Base-by-base conservation (phyloP, 2,329 filamentous ascomycete species). In the Trichophyton equinum region DNA sequence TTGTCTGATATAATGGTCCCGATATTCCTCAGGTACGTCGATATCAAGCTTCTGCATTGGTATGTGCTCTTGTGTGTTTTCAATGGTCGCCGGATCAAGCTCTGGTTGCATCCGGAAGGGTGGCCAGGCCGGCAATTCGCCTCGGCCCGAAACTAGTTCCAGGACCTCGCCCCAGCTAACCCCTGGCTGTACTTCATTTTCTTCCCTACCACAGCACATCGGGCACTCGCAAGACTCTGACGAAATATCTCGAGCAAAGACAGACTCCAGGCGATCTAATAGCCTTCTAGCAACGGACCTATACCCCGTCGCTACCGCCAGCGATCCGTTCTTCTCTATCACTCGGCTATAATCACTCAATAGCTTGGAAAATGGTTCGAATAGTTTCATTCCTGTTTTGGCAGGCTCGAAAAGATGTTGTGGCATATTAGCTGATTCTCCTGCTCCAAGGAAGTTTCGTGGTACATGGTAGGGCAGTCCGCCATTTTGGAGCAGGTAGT, bases 91-190 rank as follows among this genome's bases (percentile, higher is more conserved):
- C 9, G 79, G 79, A 36, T 75, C 71, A 15, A 79, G 71, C 2
- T 88, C 77, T 57, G 82, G 78, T 2, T 82, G 82, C 66, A 91
- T 81, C 65, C 88, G 84, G 69, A 96, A 94, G 0, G 92, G 90
- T 22, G 92, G 92, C 92, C 92, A 96, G 15, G 81, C 76, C 0
- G 92, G 91, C 58, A 96, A 79, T 67, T 95, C 90, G 62, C 89
- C 84, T 60, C 92, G 85, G 18, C 92, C 92, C 65, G 90, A 94
- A 11, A 96, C 91, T 70, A 91, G 85, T 73, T 99, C 94, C 25
- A 99, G 76, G 11, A 97, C 91, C 71, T 97, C 92, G 8, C 94
- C 92, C 92, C 92, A 99, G 64, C 89, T 94, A 33, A 96, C 79
- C 1, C 91, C 91, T 4, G 67, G 67, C 60, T 80, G 81, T 64